Evolutionary conservation across 176 grass and related monocot species (phyloP).

Genomic region (Secale cereale): DNA sequence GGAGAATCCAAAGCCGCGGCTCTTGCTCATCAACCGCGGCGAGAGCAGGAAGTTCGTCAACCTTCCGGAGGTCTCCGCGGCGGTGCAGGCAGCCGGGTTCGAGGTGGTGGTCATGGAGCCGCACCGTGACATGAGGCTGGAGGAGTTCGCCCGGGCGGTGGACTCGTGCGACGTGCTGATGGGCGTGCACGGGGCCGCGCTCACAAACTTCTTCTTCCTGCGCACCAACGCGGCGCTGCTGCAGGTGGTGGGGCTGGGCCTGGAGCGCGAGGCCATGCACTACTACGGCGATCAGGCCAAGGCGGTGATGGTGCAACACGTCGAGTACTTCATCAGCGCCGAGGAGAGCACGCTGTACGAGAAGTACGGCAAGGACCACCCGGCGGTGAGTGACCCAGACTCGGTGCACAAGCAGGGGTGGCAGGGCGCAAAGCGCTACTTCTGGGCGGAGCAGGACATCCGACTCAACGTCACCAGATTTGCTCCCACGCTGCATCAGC

Average conservation of each 20-base stretch:
- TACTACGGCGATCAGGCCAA: constrained; percentile 31
- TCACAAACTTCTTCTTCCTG: constrained; percentile 66
- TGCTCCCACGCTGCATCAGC: constrained; percentile 35
- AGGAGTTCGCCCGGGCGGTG: constrained; percentile 32
- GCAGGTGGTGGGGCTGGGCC: constrained; percentile 61
- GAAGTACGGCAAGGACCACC: constrained; percentile 53
- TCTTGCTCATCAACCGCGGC: constrained; percentile 46
- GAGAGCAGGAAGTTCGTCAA: constrained; percentile 53
- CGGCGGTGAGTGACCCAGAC: constrained; percentile 38
- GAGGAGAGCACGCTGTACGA: constrained; percentile 58
- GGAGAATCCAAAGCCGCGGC: constrained; percentile 22
- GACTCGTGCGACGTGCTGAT: constrained; percentile 71
- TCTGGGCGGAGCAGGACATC: constrained; percentile 59
- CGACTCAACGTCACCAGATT: constrained; percentile 58
- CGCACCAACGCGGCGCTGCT: constrained; percentile 47
- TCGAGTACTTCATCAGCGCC: constrained; percentile 54
- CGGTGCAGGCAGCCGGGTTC: constrained; percentile 29
- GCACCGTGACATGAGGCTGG: constrained; percentile 18
- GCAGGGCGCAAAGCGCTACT: constrained; percentile 32
- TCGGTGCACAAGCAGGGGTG: constrained; percentile 49
- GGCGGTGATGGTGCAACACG: constrained; percentile 38
- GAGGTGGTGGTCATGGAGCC: constrained; percentile 43
- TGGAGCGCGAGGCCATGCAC: constrained; percentile 33
- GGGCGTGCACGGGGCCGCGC: constrained; percentile 67
- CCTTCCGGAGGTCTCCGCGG: constrained; percentile 33